phyloP scores from a whole-genome alignment of 2,329 filamentous ascomycete genomes.

The Cytospora mali region DNA sequence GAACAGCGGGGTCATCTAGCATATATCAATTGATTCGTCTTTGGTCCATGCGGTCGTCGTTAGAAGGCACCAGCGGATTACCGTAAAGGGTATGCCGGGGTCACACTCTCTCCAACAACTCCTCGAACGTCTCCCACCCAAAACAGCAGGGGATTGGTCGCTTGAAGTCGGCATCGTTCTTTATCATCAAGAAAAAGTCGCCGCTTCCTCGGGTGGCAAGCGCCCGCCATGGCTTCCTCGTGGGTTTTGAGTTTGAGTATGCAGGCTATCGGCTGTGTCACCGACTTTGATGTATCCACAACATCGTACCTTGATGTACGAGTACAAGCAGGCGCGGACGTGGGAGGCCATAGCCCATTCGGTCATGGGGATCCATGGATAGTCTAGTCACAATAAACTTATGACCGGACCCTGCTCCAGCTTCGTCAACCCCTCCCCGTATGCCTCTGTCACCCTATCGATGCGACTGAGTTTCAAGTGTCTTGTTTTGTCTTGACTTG shows the following conservation, averaged over 20 bases:
- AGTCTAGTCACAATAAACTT: not conserved
- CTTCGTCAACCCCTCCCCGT: not conserved
- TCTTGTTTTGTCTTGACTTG: not conserved
- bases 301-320: not conserved
- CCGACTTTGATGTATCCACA: not conserved
- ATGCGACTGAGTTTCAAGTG: not conserved
- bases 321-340: not conserved
- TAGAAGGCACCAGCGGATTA: slow-evolving; percentile 5
- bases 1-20: slow-evolving; percentile 13
- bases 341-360: not conserved
- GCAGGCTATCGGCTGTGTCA: not conserved
- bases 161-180: not conserved
- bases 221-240: not conserved
- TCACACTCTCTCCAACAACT: not conserved
- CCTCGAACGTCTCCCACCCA: not conserved
- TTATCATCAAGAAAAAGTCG: not conserved
- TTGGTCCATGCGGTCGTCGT: not conserved
- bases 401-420: not conserved
- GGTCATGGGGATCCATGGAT: not conserved
- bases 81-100: slow-evolving; percentile 24
- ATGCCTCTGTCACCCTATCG: not conserved
- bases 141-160: not conserved
- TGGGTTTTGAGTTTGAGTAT: not conserved
- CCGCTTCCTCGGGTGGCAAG: not conserved
- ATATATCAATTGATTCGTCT: not conserved